phyloP scores from a whole-genome alignment of 1,284 basidiomycete genomes.

The Hemileia vastatrix region DNA sequence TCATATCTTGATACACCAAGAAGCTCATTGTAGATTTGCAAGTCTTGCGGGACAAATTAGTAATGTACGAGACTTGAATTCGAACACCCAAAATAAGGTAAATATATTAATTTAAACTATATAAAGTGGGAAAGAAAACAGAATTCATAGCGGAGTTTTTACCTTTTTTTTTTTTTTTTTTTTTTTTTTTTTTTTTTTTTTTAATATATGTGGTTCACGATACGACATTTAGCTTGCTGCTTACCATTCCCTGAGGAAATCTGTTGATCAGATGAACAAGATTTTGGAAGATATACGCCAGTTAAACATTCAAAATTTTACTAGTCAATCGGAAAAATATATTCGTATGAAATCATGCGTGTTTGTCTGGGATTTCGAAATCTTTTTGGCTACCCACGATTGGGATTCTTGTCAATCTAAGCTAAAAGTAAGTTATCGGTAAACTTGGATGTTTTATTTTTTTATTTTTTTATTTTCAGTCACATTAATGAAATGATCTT shows the following conservation, averaged over 20 bases:
- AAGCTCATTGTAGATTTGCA: conserved; percentile 21
- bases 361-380: conserved; percentile 24
- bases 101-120: neutral
- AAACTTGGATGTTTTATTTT: too few relatives aligned
- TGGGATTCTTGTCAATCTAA: too few relatives aligned
- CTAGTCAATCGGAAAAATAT: neutral
- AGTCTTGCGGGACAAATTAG: conserved; percentile 14
- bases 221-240: conserved; percentile 4
- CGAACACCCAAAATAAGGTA: conserved; percentile 4
- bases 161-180: too few relatives aligned
- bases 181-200: too few relatives aligned
- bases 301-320: conserved; percentile 1
- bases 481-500: too few relatives aligned
- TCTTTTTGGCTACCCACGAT: conserved; percentile 1
- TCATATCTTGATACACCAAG: conserved; percentile 7
- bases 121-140: too few relatives aligned
- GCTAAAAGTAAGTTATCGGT: too few relatives aligned
- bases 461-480: too few relatives aligned
- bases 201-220: too few relatives aligned
- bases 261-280: conserved; percentile 4
- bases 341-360: conserved; percentile 13
- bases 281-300: conserved; percentile 7
- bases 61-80: neutral
- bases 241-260: conserved; percentile 7
- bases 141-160: too few relatives aligned